Base-by-base conservation (phyloP, 2,329 filamentous ascomycete species). In the Endothia cerciana region DNA sequence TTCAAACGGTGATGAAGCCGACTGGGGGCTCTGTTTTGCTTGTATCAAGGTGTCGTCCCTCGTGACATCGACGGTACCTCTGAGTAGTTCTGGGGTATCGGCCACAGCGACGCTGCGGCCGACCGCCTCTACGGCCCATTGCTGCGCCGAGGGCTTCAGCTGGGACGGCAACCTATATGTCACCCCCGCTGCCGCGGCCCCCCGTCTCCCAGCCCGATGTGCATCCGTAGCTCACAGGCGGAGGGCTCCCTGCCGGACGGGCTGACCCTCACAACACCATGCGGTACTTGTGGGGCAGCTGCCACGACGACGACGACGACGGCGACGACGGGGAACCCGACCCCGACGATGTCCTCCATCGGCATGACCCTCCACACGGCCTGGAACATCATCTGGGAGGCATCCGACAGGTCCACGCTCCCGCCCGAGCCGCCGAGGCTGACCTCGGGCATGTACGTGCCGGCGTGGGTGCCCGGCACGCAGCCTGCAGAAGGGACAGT, bases 401-500 rank as follows among this genome's bases (percentile, higher is more conserved):
- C 51, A 8, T 33, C 51, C 51, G 51, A 55, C 8, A 55, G 22
- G 22, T 19, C 51, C 15, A 55, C 17, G 7, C 30, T 55, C 28
- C n/a, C 51, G 2, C 30, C 51, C 30, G 17, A 22, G 51, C 51
- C 51, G 28, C 51, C 51, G 17, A 55, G 11, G 51, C 51, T 55
- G 28, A 55, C 51, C 7, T 55, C 51, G 17, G 51, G 51, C 51
- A 55, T 36, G 51, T 19, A 55, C 30, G 51, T 55, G 51, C 51
- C 51, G 30, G 36, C 51, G n/a, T 36, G 30, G 30, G 51, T 55
- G 30, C 51, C 51, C 6, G 51, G 51, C 17, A 55, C 51, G 19
- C 17, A 55, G 51, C 51, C n/a, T 55, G 17, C 51, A 55, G 28
- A 55, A 55, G 4, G 30, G 28, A 4, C 51, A 55, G 17, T 55